phyloP scores from a whole-genome alignment of 192 early-diverging fungal species.

The Cetraspora pellucida region DNA sequence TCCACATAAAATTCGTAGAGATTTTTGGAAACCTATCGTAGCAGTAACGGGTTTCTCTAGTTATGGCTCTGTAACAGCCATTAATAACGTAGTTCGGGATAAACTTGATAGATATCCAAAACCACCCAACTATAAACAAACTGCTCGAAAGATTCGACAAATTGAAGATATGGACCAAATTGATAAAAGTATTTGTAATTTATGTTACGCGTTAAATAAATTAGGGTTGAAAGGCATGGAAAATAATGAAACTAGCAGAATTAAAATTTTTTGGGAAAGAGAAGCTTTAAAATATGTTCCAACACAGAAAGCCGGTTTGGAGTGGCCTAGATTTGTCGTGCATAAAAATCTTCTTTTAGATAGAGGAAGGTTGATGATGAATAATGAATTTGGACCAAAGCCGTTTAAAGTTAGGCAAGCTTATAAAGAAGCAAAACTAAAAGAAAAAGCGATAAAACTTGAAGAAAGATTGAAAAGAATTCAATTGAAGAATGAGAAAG shows the following conservation, averaged over 20 bases:
- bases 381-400: conserved; percentile 4
- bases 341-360: conserved; percentile 41
- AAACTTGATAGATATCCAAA: conserved; percentile 25
- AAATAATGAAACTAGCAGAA: conserved; percentile 19
- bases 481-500: no score
- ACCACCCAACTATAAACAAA: conserved; percentile 36
- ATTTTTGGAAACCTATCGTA: conserved; percentile 47
- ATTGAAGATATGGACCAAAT: conserved; percentile 5
- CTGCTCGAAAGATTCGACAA: conserved; percentile 8
- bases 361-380: neutral
- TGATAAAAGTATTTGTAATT: conserved; percentile 34
- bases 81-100: conserved; percentile 35
- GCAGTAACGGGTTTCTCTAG: conserved; percentile 43
- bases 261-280: conserved; percentile 45
- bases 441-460: no score
- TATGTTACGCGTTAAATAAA: conserved; percentile 39
- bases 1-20: conserved; percentile 43
- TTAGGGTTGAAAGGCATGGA: neutral
- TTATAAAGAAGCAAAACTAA: no score
- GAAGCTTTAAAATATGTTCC: conserved; percentile 38
- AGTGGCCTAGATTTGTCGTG: conserved; percentile 43
- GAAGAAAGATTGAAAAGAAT: no score
- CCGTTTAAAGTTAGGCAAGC: no score
- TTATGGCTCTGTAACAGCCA: conserved; percentile 37
- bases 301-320: conserved; percentile 26